Evolutionary conservation across 345 rosid species (phyloP), one percentile per base, ranked within the genome.

Genomic region (Raphanus sativus): DNA sequence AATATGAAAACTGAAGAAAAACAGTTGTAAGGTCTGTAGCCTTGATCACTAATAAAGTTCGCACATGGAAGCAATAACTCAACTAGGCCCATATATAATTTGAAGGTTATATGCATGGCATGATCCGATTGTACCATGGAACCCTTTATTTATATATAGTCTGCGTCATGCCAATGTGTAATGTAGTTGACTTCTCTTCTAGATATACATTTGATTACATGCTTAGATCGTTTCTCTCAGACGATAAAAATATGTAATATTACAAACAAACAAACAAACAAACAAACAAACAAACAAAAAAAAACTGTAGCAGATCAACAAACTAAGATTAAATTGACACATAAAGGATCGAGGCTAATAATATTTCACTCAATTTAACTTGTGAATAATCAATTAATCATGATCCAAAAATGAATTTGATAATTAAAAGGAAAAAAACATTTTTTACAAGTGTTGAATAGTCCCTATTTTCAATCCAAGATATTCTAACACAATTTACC

Each of bases 41-140:
- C 26, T 48, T 48, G 26, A 48, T 28, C 36, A 45, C 26, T 28
- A 48, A 30, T 61, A 50, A 50, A 68, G 13, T 16, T 7, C 56
- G 52, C 63, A 56, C 73, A 69, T 69, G 73, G 64, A 69, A 69
- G 73, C 52, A 69, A 54, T 30, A 42, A 52, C 8, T 69, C 33
- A 58, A 25, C n/a, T n/a, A 67, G 30, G 60, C 71, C 59, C 4
- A 69, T 69, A 55, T 54, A 32, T 6, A 10, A 69, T 13, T 54
- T 55, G 17, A 9, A 54, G 73, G 62, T 21, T n/a, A 52, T n/a
- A n/a, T 48, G 55, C 55, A n/a, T 48, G 16, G 52, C 15, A 45
- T 12, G 55, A 48, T 48, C 21, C 17, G 17, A 45, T 45, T 45
- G 17, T 48, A 48, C 55, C 16, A 48, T 48, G 55, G n/a, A 5